These are phyloP conservation scores for Athelia psychrophila DNA, from an alignment of 1,284 basidiomycete species.

Conservation along the genomic window DNA sequence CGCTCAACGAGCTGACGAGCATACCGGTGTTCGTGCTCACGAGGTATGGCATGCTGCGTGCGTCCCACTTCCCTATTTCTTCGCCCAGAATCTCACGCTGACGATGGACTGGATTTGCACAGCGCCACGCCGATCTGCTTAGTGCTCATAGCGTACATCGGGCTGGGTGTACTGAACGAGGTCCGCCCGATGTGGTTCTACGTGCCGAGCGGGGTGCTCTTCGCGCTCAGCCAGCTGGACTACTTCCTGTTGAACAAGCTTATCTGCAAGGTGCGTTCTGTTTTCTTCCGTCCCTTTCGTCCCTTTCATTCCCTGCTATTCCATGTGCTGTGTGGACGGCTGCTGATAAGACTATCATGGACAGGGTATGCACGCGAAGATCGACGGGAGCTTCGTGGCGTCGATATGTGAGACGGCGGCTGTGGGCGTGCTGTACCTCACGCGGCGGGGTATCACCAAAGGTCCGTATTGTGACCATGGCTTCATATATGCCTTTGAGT, in stretches of 20 bases:
- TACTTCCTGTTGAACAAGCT: slow-evolving; percentile 76
- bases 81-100: not conserved
- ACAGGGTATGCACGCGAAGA: slow-evolving; percentile 58
- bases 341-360: slow-evolving; percentile 5
- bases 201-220: slow-evolving; percentile 60
- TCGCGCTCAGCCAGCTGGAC: slow-evolving; percentile 72
- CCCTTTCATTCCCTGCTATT: slow-evolving; percentile 13
- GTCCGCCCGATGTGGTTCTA: slow-evolving; percentile 71
- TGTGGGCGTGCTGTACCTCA: too few species aligned
- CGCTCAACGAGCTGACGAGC: slow-evolving; percentile 53
- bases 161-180: slow-evolving; percentile 69
- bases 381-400: slow-evolving; percentile 82
- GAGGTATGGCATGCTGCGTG: slow-evolving; percentile 83
- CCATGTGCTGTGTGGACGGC: not conserved
- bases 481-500: not conserved
- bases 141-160: slow-evolving; percentile 72
- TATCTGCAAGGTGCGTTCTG: slow-evolving; percentile 72
- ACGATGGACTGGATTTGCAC: slow-evolving; percentile 6
- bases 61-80: slow-evolving; percentile 32
- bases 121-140: slow-evolving; percentile 71
- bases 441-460: slow-evolving; percentile 82
- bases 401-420: slow-evolving; percentile 74
- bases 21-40: slow-evolving; percentile 78
- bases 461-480: slow-evolving; percentile 61
- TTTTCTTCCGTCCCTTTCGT: too few species aligned